Conservation (phyloP, 129 eudicot species). For the Flaveria trinervia region DNA sequence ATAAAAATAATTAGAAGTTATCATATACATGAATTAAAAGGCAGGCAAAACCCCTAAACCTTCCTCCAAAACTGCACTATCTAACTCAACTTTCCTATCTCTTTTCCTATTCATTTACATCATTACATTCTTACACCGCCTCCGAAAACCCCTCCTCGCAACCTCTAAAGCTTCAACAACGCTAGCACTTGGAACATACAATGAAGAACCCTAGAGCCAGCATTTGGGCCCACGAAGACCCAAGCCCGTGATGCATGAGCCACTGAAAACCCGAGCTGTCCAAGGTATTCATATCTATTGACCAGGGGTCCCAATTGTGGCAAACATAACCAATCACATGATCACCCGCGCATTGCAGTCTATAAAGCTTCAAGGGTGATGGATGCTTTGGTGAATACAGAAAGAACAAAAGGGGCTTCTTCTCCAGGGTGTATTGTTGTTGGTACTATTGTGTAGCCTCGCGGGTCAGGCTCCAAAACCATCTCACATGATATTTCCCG, state of each 20-base stretch:
- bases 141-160: neutral
- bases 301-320: conserved; percentile 21
- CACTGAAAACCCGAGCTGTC: conserved; percentile 2
- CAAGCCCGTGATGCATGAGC: neutral
- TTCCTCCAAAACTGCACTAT: conserved; percentile 35
- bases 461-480: conserved; percentile 96
- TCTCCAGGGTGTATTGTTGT: conserved; percentile 98
- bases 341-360: conserved; percentile 28
- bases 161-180: conserved; percentile 7
- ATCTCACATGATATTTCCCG: conserved; percentile 98
- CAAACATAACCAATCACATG: conserved; percentile 9
- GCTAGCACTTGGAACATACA: neutral
- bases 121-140: conserved; percentile 32
- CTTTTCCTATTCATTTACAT: conserved; percentile 45
- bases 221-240: neutral
- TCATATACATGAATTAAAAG: conserved; percentile 4
- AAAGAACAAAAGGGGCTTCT: conserved; percentile 98
- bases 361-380: conserved; percentile 79
- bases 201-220: conserved; percentile 4
- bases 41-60: conserved; percentile 20
- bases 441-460: conserved; percentile 95
- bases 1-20: neutral
- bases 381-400: conserved; percentile 93
- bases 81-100: conserved; percentile 33
- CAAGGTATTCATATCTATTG: conserved; percentile 1